phyloP scores from a whole-genome alignment of 2,329 filamentous ascomycete species.

The Coleophoma crateriformis region DNA sequence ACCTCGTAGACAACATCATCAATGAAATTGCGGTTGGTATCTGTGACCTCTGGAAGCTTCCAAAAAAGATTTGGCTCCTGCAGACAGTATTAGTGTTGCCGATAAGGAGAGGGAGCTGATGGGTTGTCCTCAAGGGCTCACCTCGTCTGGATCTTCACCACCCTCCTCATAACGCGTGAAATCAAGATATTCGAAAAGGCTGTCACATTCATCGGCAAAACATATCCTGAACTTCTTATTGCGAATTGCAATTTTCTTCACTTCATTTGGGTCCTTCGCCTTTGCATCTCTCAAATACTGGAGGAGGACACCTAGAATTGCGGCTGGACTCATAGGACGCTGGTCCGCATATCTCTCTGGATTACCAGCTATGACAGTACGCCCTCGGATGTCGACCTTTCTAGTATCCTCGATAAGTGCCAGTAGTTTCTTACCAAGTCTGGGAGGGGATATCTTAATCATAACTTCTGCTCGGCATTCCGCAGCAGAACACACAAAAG shows the following conservation, averaged over 20 bases:
- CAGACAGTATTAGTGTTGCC: slow-evolving; percentile 6
- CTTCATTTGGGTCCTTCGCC: slow-evolving; percentile 40
- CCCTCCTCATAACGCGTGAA: slow-evolving; percentile 39
- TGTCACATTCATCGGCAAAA: slow-evolving; percentile 56
- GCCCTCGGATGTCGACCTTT: slow-evolving; percentile 45
- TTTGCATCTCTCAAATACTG: slow-evolving; percentile 53
- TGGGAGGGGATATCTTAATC: slow-evolving; percentile 45
- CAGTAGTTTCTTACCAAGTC: slow-evolving; percentile 41
- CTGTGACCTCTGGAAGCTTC: slow-evolving; percentile 20
- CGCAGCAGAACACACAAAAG: slow-evolving; percentile 54
- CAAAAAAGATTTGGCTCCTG: slow-evolving; percentile 24
- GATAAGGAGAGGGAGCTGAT: too few species aligned
- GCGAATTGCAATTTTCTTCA: slow-evolving; percentile 46
- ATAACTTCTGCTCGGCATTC: slow-evolving; percentile 47
- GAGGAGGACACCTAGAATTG: slow-evolving; percentile 49
- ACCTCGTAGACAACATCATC: slow-evolving; percentile 58
- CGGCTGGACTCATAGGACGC: slow-evolving; percentile 42
- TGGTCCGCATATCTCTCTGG: slow-evolving; percentile 46
- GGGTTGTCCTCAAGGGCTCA: slow-evolving; percentile 21
- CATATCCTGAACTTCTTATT: slow-evolving; percentile 61
- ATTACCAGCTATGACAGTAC: slow-evolving; percentile 42
- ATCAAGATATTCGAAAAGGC: slow-evolving; percentile 50
- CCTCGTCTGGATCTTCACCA: slow-evolving; percentile 23
- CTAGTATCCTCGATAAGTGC: slow-evolving; percentile 47
- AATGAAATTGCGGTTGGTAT: slow-evolving; percentile 32